These are phyloP conservation scores for Kalmusia sp. DNA, from an alignment of 2,329 filamentous ascomycete species.

Conservation along the genomic window DNA sequence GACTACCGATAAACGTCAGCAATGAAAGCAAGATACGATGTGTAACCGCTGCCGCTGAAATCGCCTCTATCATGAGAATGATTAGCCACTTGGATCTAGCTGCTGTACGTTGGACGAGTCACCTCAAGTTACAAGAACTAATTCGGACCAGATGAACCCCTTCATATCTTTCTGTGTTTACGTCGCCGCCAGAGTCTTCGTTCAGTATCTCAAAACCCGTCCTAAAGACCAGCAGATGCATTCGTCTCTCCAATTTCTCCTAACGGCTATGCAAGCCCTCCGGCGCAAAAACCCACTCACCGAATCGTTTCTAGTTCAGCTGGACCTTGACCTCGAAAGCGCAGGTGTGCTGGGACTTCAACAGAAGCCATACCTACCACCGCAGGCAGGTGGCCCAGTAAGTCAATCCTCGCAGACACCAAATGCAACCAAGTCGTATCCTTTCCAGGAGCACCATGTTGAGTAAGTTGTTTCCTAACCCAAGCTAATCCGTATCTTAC, in stretches of 20 bases:
- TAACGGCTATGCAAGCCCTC: conserved; percentile 88
- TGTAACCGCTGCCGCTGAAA: conserved; percentile 91
- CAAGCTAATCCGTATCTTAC: conserved; percentile 17
- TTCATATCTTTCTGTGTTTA: conserved; percentile 97
- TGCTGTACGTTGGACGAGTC: conserved; percentile 63
- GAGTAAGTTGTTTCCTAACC: conserved; percentile 20
- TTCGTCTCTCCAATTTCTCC: conserved; percentile 86
- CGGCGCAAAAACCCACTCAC: conserved; percentile 89
- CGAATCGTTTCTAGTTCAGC: conserved; percentile 90
- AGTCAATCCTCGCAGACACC: conserved; percentile 9
- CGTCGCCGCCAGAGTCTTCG: conserved; percentile 92
- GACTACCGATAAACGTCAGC: conserved; percentile 76
- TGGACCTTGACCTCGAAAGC: conserved; percentile 88
- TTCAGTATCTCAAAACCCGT: conserved; percentile 95
- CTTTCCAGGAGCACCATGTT: conserved; percentile 1
- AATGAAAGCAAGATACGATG: conserved; percentile 92
- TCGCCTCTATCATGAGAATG: conserved; percentile 94
- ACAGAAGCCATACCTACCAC: conserved; percentile 56
- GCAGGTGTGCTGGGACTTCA: conserved; percentile 58
- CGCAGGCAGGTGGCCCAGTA: conserved; percentile 19
- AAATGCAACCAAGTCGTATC: background rate
- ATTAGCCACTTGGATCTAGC: conserved; percentile 89
- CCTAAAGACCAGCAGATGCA: conserved; percentile 80
- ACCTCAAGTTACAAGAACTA: background rate
- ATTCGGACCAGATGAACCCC: conserved; percentile 77